A percentile compares a stretch with the other conserved stretches of the same genome.
These are phyloP conservation scores for Paspalum notatum DNA, from an alignment of 176 grass and related monocot species.

Conservation along the genomic window DNA sequence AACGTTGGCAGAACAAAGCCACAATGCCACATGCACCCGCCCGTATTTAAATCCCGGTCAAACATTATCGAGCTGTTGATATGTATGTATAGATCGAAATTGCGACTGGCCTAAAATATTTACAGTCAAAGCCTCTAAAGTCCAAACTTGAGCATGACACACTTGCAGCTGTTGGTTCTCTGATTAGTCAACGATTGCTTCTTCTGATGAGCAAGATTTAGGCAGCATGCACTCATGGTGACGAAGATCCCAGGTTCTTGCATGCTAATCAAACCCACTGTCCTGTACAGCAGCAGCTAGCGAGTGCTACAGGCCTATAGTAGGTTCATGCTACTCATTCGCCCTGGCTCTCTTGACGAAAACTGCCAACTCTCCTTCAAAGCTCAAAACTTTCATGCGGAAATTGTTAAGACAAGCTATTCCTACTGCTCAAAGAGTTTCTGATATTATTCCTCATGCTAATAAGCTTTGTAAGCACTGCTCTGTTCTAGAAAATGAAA, in stretches of 20 bases:
- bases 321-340: too few relatives aligned
- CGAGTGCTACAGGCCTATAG: too few relatives aligned
- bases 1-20: slow-evolving; percentile 49
- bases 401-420: too few relatives aligned
- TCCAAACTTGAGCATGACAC: background rate
- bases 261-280: background rate
- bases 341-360: background rate
- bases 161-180: background rate
- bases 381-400: too few relatives aligned
- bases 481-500: too few relatives aligned
- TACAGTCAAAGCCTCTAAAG: slow-evolving; percentile 23
- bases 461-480: too few relatives aligned
- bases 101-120: background rate
- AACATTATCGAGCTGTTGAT: slow-evolving; percentile 5
- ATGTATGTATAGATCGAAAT: background rate
- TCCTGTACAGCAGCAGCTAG: background rate
- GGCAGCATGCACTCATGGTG: background rate
- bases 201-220: slow-evolving; percentile 12
- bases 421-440: too few relatives aligned
- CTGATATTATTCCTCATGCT: too few relatives aligned
- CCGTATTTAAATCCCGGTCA: slow-evolving; percentile 24
- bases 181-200: slow-evolving; percentile 5
- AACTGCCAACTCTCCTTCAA: background rate
- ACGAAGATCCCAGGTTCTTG: background rate
- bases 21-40: background rate